Evolutionary conservation across 495 filamentous ascomycete species (phyloP), one percentile per base, ranked within the genome.

Genomic region (Annulohypoxylon maeteangense): DNA sequence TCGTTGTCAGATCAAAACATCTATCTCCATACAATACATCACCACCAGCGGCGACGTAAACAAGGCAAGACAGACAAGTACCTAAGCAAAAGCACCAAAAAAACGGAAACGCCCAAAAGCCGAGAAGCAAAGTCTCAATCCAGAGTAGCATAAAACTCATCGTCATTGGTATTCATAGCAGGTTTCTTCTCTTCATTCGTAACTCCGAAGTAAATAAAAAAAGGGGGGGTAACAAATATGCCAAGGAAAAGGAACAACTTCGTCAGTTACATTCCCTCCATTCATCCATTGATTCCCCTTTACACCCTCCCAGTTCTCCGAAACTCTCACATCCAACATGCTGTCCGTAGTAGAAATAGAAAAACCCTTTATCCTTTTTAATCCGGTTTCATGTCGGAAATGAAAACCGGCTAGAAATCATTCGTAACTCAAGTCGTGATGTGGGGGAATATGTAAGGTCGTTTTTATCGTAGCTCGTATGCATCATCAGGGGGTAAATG

Each of bases 391-490:
- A 32, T 53, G 11, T 68, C 66, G 31, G 56, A n/a, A 58, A 68
- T 3, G 23, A 44, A 44, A 18, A 36, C 25, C 59, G 22, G 55
- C 8, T 31, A 54, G 47, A 68, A 38, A 60, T 29, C 48, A 57
- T 18, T 38, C 8, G 29, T 47, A 55, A 47, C n/a, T n/a, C 4
- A 65, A 68, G 67, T 67, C 59, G 58, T 67, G 12, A 56, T 48
- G 44, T 47, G 50, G 44, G 67, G 67, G 62, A 55, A 65, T 73
- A 69, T 65, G 62, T 59, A 20, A 40, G 11, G 67, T 60, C 61
- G 27, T 60, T 38, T 61, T 60, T 65, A 42, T 75, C 74, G 59
- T 71, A 32, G 50, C 59, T 75, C 74, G 59, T 75, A 69, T 70
- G 65, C 70, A 18, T 75, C 74, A 36, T 73, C 22, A 70, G 53